Percentiles rank a stretch among this genome's conserved stretches.
Conservation (phyloP, 1,139 yeast species). For the Starmera stellimalicola region DNA sequence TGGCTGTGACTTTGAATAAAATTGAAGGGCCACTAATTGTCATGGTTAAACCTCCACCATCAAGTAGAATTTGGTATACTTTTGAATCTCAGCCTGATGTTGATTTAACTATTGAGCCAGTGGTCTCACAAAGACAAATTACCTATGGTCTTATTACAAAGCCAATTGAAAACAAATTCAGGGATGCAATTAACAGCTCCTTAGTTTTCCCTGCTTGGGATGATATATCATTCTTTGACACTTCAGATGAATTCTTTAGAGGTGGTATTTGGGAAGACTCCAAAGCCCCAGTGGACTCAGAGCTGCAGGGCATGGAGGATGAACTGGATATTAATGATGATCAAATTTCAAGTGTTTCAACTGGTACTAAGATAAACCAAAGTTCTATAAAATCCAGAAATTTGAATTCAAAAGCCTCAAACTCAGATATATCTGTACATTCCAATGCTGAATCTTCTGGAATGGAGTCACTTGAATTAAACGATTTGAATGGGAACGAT, state of each 20-base stretch:
- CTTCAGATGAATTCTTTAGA: constrained; percentile 60
- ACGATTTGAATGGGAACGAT: constrained; percentile 2
- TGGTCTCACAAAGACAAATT: constrained; percentile 75
- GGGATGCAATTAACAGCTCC: constrained; percentile 71
- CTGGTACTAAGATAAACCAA: not conserved
- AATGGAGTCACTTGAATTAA: constrained; percentile 1
- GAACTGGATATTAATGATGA: constrained; percentile 5
- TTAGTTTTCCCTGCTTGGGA: constrained; percentile 85
- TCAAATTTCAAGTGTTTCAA: constrained; percentile 3
- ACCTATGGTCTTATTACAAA: constrained; percentile 72
- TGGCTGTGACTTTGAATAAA: constrained; percentile 60
- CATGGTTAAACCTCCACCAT: constrained; percentile 79
- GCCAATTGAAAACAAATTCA: constrained; percentile 66
- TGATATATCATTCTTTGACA: constrained; percentile 64
- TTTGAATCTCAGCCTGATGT: constrained; percentile 74
- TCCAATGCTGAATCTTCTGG: constrained; percentile 2
- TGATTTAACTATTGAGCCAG: constrained; percentile 74
- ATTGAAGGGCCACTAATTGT: constrained; percentile 68
- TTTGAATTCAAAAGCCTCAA: not conserved
- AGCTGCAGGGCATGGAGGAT: constrained; percentile 3
- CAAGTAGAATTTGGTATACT: constrained; percentile 84
- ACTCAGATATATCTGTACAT: not conserved
- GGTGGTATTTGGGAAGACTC: constrained; percentile 86
- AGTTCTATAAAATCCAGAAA: constrained; percentile 1
- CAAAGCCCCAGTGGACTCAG: constrained; percentile 3